Base-by-base conservation (phyloP, 108 stramenopile species). In the Mayamaea pseudoterrestris region DNA sequence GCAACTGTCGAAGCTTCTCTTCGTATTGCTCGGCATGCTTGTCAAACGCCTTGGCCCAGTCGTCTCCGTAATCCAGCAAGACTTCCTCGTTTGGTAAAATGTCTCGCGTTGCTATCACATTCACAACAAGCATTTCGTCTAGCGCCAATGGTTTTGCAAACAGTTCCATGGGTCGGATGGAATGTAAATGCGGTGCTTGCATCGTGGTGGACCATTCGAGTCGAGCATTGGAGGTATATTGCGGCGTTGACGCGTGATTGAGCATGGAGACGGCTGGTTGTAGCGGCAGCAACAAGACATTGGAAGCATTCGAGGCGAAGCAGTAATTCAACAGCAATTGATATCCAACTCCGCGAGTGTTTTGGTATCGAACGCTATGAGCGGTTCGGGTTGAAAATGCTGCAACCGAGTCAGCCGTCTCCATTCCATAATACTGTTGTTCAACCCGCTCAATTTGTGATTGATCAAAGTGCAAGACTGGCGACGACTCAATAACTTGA, bases 11-110 rank as follows among this genome's bases (percentile, higher is more conserved):
- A n/a, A n/a, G n/a, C n/a, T n/a, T n/a, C n/a, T n/a, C n/a, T n/a
- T n/a, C n/a, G n/a, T n/a, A 39, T 20, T 39, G 5, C 3, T 5
- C 5, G 20, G 20, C 47, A 44, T 74, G 66, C 23, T 69, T 58
- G 34, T 61, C 37, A 78, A 78, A 88, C 23, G 81, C 86, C 23
- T 60, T 47, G 35, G 64, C 55, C 86, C 86, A 88, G 8, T 59
- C 65, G 0, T 31, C 27, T 2, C 86, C 86, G 24, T 88, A 88
- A 48, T 88, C 81, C 28, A 88, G 61, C 7, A 73, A 66, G 1
- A 88, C 64, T 55, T 85, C 83, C 53, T 80, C 83, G 18, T 49
- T 64, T 6, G 58, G 45, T 45, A 61, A 49, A 60, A 85, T 80
- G 35, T 85, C 78, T 4, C 73, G 57, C 14, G 65, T 37, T 3